A percentile compares a stretch with the other conserved stretches of the same genome.
These are phyloP conservation scores for Gossypium longicalyx DNA, from an alignment of 345 rosid species.

Conservation along the genomic window DNA sequence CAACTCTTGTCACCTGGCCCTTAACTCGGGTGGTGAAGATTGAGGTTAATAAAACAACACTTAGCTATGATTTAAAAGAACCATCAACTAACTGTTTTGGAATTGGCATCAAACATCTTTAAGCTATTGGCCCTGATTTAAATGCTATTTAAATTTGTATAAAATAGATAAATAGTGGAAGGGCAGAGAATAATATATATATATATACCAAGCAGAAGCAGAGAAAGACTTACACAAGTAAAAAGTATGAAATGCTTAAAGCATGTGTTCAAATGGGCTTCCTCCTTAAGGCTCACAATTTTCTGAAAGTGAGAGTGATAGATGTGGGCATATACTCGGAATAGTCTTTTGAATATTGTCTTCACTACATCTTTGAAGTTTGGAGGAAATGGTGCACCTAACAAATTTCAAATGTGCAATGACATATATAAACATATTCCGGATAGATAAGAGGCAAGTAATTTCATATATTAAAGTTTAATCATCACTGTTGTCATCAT, in stretches of 20 bases:
- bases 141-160: not conserved
- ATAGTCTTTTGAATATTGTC: conserved; percentile 88
- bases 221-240: conserved; percentile 65
- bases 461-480: not conserved
- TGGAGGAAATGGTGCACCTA: conserved; percentile 96
- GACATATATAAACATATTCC: not conserved
- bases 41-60: not conserved
- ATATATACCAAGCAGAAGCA: not conserved
- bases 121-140: not conserved
- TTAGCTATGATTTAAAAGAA: not conserved
- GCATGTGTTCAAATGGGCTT: conserved; percentile 98
- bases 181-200: not conserved
- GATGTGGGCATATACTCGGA: conserved; percentile 96
- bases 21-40: not conserved
- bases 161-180: not conserved
- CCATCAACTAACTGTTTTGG: not conserved
- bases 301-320: conserved; percentile 98
- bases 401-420: conserved; percentile 14
- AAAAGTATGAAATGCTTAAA: conserved; percentile 97
- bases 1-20: not conserved
- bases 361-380: conserved; percentile 96
- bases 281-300: conserved; percentile 98
- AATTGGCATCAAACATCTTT: not conserved
- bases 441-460: not conserved
- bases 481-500: not conserved